Percentiles rank a stretch among this genome's conserved stretches.
Conservation (phyloP, 2,329 filamentous ascomycete genomes). For the Neonectria ditissima region DNA sequence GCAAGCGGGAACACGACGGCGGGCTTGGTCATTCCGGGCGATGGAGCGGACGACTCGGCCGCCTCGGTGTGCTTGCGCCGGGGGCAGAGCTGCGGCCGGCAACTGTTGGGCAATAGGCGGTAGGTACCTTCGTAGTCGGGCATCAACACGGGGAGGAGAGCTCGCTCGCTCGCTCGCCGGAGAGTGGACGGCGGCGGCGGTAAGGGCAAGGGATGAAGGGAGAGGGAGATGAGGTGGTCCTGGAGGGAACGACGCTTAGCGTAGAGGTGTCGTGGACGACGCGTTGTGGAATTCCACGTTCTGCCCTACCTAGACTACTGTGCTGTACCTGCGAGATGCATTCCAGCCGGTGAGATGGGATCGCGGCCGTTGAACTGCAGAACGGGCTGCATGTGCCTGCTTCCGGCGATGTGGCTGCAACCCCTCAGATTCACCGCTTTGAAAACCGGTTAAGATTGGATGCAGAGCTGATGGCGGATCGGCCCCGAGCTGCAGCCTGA, state of each 20-base stretch:
- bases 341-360: slow-evolving; percentile 5
- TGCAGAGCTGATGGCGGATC: slow-evolving; percentile 13
- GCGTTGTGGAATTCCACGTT: background rate
- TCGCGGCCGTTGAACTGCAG: background rate
- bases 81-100: background rate
- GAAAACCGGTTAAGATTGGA: slow-evolving; percentile 4
- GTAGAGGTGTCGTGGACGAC: slow-evolving; percentile 8
- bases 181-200: slow-evolving; percentile 4
- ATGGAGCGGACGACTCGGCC: background rate
- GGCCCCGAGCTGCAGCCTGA: background rate
- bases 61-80: background rate
- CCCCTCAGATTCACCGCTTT: slow-evolving; percentile 25
- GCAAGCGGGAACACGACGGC: background rate
- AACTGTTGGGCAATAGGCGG: background rate
- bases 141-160: slow-evolving; percentile 2
- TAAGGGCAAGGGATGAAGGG: background rate
- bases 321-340: background rate
- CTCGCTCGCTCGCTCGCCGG: no score
- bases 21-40: slow-evolving; percentile 2
- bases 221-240: slow-evolving; percentile 8
- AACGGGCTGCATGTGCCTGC: slow-evolving; percentile 1
- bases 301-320: slow-evolving; percentile 6
- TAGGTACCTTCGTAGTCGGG: slow-evolving; percentile 10
- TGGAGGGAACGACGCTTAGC: slow-evolving; percentile 9
- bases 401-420: slow-evolving; percentile 6